Base-by-base conservation (phyloP, 345 rosid genomes). In the Populus deltoides region DNA sequence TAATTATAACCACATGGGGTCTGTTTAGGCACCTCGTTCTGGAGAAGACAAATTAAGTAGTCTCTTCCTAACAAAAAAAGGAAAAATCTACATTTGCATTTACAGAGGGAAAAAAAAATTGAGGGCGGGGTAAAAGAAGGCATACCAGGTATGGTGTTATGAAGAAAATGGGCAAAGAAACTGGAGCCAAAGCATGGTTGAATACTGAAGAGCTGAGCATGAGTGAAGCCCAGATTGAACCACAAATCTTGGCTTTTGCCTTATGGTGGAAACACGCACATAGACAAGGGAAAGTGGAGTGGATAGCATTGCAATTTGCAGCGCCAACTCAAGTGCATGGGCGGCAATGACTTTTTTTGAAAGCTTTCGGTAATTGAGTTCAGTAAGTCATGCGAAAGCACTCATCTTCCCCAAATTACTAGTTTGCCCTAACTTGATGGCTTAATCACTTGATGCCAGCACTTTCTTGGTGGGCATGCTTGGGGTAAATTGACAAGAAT, bases 321-420 rank as follows among this genome's bases (percentile, higher is more conserved):
- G 49, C 78, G 38, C 67, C 79, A 68, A 49, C 10, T 18, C 71
- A 65, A 29, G 38, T 74, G 69, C 38, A 35, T 43, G 71, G 63
- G 71, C 78, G 45, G 62, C 61, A 59, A 70, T 41, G 63, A 70
- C 39, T 15, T 55, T 67, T 27, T 68, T 68, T 18, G 45, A 70
- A 70, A 27, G 31, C 10, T 27, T 61, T 41, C 15, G 45, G 45
- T 41, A 11, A 10, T 41, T 78, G 51, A 36, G n/a, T 18, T 35
- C 57, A 68, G 16, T 8, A 15, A 15, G 17, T 1, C 16, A 22
- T 3, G 24, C 49, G 10, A 59, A 69, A 35, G 33, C 68, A 38
- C 20, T 69, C 66, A 33, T 10, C 47, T 61, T 38, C 20, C 17
- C 31, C 45, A 27, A 59, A 69, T 70, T 57, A 77, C 70, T 29